Evolutionary conservation across 139 green algal genomes (phyloP).

Genomic region (Microglena sp.): DNA sequence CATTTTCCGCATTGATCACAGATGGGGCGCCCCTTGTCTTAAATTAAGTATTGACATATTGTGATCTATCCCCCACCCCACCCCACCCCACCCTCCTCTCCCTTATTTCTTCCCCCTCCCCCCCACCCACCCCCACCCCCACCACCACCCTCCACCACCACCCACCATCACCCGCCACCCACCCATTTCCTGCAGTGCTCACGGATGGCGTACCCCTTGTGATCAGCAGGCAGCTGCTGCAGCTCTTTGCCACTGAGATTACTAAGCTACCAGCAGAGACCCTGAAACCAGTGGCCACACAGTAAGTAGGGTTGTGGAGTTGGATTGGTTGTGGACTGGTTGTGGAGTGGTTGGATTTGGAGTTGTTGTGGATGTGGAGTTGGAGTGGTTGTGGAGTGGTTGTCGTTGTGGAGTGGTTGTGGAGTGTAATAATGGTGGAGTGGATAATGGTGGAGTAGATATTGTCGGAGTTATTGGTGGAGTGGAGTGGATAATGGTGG

Average conservation of each 20-base stretch:
- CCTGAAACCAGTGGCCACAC: conserved; percentile 56
- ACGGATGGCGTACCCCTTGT: conserved; percentile 75
- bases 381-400: too few relatives aligned
- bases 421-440: too few relatives aligned
- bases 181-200: conserved; percentile 49
- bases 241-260: conserved; percentile 51
- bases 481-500: too few relatives aligned
- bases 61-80: neutral
- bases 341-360: too few relatives aligned
- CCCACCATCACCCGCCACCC: neutral
- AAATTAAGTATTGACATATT: neutral
- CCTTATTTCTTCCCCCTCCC: neutral
- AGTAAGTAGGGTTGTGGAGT: conserved; percentile 58
- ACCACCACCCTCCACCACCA: neutral
- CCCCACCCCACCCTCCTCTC: neutral
- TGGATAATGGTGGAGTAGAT: too few relatives aligned
- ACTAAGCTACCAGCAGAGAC: conserved; percentile 36
- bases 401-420: too few relatives aligned
- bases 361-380: too few relatives aligned
- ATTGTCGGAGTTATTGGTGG: too few relatives aligned
- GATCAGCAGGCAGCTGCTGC: conserved; percentile 62
- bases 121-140: neutral
- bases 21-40: conserved; percentile 2
- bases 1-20: too few relatives aligned
- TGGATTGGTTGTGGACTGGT: too few relatives aligned